Evolutionary conservation across 345 rosid species (phyloP), one percentile per base, ranked within the genome.

Genomic region (Conringia planisiliqua): DNA sequence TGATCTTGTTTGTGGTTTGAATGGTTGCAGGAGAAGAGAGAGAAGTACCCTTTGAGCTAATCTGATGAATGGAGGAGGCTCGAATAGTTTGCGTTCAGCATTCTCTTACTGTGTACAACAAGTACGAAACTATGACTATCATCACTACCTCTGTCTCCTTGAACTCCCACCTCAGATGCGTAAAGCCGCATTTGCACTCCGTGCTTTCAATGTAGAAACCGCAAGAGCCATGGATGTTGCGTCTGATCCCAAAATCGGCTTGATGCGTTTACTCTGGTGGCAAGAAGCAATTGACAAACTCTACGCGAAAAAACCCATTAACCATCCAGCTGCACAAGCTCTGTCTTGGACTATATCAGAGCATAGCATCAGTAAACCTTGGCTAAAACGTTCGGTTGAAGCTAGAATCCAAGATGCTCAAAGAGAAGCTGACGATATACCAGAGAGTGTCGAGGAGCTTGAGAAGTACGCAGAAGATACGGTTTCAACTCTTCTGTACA

Each of bases 221-320:
- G 86, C 98, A 54, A 89, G 84, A 85, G 98, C 98, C 26, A 87
- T 89, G 90, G 98, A 94, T 72, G 83, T 91, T 65, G 91, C 98
- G 58, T 94, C 98, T 54, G 95, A 94, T 79, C 93, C 96, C 60
- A 87, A 79, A 50, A 88, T 94, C 40, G 98, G 97, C 8, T 89
- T 94, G 30, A 91, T 89, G 97, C 89, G 95, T 39, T 86, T 94
- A 43, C 79, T 91, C 14, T 91, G 98, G 98, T 90, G 98, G 98
- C 85, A 88, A 84, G 98, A 94, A 74, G 88, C 87, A 32, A 84
- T 94, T 36, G 97, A 91, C 74, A 94, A 89, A 82, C 86, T 94
- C 63, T 94, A 88, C 70, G 70, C 83, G 57, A 82, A 83, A 10
- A 87, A 94, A 62, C 48, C 79, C 30, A 83, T 94, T 4, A 90